These are phyloP conservation scores for Penicillium ucsense DNA, from an alignment of 495 filamentous ascomycete genomes.

Conservation along the genomic window DNA sequence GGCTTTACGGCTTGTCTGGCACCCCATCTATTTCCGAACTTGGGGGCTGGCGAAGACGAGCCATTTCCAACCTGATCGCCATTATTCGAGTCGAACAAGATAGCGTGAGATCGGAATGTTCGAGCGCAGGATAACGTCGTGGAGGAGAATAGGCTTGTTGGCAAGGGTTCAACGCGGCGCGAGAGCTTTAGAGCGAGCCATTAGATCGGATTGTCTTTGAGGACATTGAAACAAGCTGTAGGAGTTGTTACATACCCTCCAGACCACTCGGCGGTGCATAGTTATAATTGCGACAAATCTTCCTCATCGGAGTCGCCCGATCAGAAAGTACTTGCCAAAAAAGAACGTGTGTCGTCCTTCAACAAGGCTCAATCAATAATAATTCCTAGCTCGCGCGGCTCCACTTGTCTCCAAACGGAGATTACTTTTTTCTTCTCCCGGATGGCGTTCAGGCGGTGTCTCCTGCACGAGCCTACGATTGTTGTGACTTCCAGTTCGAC, in stretches of 20 bases:
- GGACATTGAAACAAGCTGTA: background rate
- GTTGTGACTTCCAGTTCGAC: too few species aligned
- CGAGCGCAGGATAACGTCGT: constrained; percentile 16
- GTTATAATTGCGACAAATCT: constrained; percentile 2
- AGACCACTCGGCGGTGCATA: constrained; percentile 30
- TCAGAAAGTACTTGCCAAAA: background rate
- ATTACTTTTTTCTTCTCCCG: too few species aligned
- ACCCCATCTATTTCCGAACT: constrained; percentile 20
- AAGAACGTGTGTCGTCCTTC: too few species aligned
- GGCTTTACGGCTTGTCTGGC: constrained; percentile 13
- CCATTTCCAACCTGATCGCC: constrained; percentile 8
- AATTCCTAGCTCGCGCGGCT: constrained; percentile 1
- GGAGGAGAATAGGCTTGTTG: constrained; percentile 12
- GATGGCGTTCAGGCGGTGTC: too few species aligned
- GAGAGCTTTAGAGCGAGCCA: constrained; percentile 7
- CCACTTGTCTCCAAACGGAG: constrained; percentile 2
- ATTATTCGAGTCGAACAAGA: constrained; percentile 10
- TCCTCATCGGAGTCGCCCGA: constrained; percentile 1
- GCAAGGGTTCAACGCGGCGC: constrained; percentile 13
- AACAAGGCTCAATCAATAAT: too few species aligned
- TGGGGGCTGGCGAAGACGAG: constrained; percentile 6
- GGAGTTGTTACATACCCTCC: constrained; percentile 19
- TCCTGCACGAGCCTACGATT: too few species aligned
- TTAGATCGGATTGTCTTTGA: background rate
- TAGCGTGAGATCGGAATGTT: constrained; percentile 21